phyloP scores from a whole-genome alignment of 345 rosid species.

The Brassica incana region DNA sequence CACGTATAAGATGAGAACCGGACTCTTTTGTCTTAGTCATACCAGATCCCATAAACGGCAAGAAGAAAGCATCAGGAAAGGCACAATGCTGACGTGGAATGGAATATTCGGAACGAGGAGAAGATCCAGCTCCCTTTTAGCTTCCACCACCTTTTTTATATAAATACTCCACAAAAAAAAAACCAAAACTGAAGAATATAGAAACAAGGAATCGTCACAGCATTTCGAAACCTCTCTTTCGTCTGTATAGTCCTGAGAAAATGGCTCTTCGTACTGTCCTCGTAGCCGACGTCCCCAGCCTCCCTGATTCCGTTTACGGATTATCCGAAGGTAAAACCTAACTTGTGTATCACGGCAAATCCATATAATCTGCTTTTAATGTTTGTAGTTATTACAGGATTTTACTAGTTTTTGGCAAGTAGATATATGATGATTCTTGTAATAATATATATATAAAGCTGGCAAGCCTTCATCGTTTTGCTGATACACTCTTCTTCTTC shows the following conservation, averaged over 20 bases:
- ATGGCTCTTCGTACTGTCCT: conserved; percentile 88
- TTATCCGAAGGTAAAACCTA: conserved; percentile 29
- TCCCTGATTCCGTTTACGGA: conserved; percentile 50
- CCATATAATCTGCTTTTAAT: not conserved
- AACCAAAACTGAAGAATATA: not conserved
- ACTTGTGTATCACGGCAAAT: conserved; percentile 1
- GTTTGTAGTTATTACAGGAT: not conserved
- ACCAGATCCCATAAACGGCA: conserved; percentile 34
- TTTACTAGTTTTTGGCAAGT: not conserved
- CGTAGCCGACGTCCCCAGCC: conserved; percentile 76
- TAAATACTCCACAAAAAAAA: not conserved
- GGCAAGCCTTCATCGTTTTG: not conserved
- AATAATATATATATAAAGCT: not conserved
- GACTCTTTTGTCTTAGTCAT: conserved; percentile 17
- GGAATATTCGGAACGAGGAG: conserved; percentile 40
- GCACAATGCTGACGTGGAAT: conserved; percentile 33
- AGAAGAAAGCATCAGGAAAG: conserved; percentile 28
- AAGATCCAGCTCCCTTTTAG: conserved; percentile 23
- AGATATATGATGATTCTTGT: not conserved
- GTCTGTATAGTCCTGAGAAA: not conserved
- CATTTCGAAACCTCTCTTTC: not conserved
- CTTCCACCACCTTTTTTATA: not conserved
- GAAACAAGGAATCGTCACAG: conserved; percentile 10
- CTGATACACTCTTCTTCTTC: not conserved
- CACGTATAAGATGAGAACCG: conserved; percentile 32